Evolutionary conservation across 164 flowering plant species (phyloP), one percentile per base, ranked within the genome.

Genomic region (Annona squamosa): DNA sequence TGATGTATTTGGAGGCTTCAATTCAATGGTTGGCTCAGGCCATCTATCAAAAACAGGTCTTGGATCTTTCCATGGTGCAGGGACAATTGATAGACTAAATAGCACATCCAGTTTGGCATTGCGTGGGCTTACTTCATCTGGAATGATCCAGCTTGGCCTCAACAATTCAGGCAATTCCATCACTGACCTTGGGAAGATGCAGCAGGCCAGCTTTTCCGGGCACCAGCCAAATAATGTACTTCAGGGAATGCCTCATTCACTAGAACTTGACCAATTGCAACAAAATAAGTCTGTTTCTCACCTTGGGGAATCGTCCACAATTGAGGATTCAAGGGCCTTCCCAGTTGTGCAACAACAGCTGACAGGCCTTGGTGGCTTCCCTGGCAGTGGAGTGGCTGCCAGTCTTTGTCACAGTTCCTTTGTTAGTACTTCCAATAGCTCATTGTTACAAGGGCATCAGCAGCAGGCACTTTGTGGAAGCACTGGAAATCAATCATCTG

Each of bases 81-180:
- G 89, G 61, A 85, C 89, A 83, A 80, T 89, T 67, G 85, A 89
- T 64, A 86, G 93, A 78, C 74, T 89, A 72, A 89, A 89, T 74
- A 69, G 87, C 12, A 79, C 92, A 16, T 18, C 85, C 48, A 77
- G 85, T 72, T 79, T 88, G 75, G 83, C 75, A 68, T 65, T 87
- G 44, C 83, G 77, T 45, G 89, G 89, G 67, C 82, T 86, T 67
- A 5, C 84, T 57, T 63, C 85, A 3, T 75, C 97, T 68, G 82
- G 85, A 63, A 61, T 88, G 73, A 73, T 89, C 61, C 96, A 84
- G 76, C 77, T 83, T 7, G 77, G 82, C 46, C 18, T 79, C 70
- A 93, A 83, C 72, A 86, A 72, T 75, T 71, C 81, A 16, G 81
- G 75, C 81, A 84, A 69, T 80, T 68, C 83, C 7, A 65, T 72